Base-by-base conservation (phyloP, 192 early-diverging fungal genomes). In the Spizellomyces sp. region DNA sequence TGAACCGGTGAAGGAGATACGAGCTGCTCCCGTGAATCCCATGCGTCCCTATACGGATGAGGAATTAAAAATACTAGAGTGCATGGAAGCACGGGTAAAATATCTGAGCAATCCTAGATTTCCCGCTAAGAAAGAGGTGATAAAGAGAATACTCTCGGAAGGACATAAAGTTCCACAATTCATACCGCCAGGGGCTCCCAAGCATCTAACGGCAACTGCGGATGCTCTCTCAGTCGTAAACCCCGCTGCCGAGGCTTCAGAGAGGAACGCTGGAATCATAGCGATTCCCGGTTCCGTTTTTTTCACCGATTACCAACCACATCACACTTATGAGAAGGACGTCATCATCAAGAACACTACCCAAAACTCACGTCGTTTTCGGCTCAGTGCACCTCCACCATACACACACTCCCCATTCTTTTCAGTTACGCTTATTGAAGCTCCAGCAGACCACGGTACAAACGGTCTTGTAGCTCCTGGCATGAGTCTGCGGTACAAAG, bases 381-480 rank as follows among this genome's bases (percentile, higher is more conserved):
- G 80, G 10, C 46, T 85, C 6, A 77, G 72, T 47, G 73, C 59
- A 12, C 73, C 63, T 59, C 71, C 76, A 5, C 71, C 77, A 8
- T 80, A 78, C 62, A 62, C 67, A 42, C 76, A 80, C 45, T 81
- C 83, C 14, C 59, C 64, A 14, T 75, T 48, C 56, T 86, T 86
- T 52, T 45, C 57, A 5, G 58, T 79, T 27, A 48, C 56, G 19
- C 57, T 86, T 17, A 65, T 70, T 2, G 36, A 60, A 9, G 66
- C 78, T 19, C 84, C 84, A 12, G 36, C 64, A 2, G 56, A 70
- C 7, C 58, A 68, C 44, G 73, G 69, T 48, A 64, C 12, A 6
- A 65, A 77, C 15, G 80, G 81, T 5, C 77, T 81, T 43, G 67
- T 86, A 21, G 84, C 84, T 0, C 81, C 84, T 7, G 81, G 81